Evolutionary conservation across 2,329 filamentous ascomycete species (phyloP), one percentile per base, ranked within the genome.

Genomic region (Ustilaginoidea virens): DNA sequence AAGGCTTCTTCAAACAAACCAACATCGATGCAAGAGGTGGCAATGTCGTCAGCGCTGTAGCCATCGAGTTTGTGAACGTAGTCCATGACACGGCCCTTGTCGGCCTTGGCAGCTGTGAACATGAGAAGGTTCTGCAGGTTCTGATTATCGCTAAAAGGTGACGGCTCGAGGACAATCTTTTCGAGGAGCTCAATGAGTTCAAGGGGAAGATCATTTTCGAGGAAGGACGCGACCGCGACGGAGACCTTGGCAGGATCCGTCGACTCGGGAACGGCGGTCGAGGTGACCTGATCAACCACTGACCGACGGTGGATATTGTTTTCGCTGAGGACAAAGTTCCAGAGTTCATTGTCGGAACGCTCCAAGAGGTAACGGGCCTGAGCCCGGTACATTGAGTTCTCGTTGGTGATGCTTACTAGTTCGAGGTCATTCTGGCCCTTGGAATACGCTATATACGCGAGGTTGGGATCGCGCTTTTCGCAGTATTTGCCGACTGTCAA

Each of bases 151-250:
- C 83, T 94, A 66, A 98, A 98, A 5, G 82, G 82, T 4, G 87
- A 92, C n/a, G 90, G 92, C 63, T 98, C 90, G n/a, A 98, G 64
- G 18, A 98, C 87, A 41, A 98, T 98, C 74, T 96, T 98, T 66
- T 98, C 92, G 12, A 98, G 69, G 21, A 98, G 72, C 55, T 98
- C 92, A 45, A 98, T 96, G 29, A 98, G 69, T 61, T 98, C 90
- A 4, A 77, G 75, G 7, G 90, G 90, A 40, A 98, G 66, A 47
- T 98, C 90, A 32, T 80, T 81, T 40, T 79, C 75, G 30, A 98
- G 73, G 65, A 98, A 92, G 23, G 86, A 78, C 45, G 92, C 80
- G 33, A 98, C 90, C 27, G 90, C 90, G 39, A 94, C 70, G 1
- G 83, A 92, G 19, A 98, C 90, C 62, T 92, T 92, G 47, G 90